phyloP scores from a whole-genome alignment of 2,329 filamentous ascomycete species.

The Fusarium subtropicale region DNA sequence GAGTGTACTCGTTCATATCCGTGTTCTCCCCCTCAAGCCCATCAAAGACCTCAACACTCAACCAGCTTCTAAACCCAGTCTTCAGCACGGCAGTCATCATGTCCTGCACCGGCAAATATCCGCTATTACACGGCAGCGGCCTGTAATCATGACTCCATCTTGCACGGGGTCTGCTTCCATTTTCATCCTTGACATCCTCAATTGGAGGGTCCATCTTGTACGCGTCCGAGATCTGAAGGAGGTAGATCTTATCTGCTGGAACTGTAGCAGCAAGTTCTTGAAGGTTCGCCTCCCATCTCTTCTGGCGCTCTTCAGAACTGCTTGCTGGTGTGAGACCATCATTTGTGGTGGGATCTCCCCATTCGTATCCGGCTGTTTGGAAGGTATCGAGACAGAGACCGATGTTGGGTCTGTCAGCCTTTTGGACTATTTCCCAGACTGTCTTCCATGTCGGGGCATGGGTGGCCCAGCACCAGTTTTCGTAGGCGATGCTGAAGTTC shows the following conservation, averaged over 20 bases:
- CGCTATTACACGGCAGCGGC: slow-evolving; percentile 75
- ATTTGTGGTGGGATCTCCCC: slow-evolving; percentile 74
- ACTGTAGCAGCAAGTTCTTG: slow-evolving; percentile 67
- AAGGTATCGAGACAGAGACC: slow-evolving; percentile 84
- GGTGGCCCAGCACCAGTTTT: slow-evolving; percentile 87
- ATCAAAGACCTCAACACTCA: slow-evolving; percentile 79
- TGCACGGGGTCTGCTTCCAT: slow-evolving; percentile 69
- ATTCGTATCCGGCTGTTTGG: slow-evolving; percentile 78
- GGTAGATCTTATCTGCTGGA: slow-evolving; percentile 76
- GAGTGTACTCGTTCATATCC: slow-evolving; percentile 22
- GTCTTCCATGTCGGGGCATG: slow-evolving; percentile 75
- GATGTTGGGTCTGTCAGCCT: slow-evolving; percentile 72
- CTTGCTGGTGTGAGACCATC: slow-evolving; percentile 67
- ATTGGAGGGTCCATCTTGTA: slow-evolving; percentile 72
- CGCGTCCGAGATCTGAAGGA: slow-evolving; percentile 80
- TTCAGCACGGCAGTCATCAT: slow-evolving; percentile 73
- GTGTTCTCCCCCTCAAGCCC: slow-evolving; percentile 8
- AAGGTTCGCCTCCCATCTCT: slow-evolving; percentile 65
- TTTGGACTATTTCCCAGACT: slow-evolving; percentile 75
- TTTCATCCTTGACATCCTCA: slow-evolving; percentile 56
- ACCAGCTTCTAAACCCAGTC: slow-evolving; percentile 75
- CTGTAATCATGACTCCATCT: slow-evolving; percentile 79
- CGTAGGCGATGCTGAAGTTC: slow-evolving; percentile 74
- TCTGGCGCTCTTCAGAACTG: slow-evolving; percentile 58
- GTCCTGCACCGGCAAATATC: slow-evolving; percentile 75